Percentiles rank a stretch among this genome's conserved stretches.
These are phyloP conservation scores for Apophysomyces sp. DNA, from an alignment of 371 early-diverging fungal genomes.

Conservation along the genomic window DNA sequence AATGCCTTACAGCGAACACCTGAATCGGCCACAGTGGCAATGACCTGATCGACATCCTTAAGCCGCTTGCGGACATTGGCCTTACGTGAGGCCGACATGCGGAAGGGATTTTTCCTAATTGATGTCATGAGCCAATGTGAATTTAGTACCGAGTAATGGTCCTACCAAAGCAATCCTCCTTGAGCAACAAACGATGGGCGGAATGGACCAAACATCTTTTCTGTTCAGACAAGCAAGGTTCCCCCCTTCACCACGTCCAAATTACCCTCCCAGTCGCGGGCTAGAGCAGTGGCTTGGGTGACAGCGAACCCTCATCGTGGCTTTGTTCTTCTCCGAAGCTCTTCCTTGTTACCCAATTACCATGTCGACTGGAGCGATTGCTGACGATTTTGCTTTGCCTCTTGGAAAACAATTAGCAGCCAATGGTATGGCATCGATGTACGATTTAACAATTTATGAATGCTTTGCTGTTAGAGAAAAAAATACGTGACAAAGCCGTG, in stretches of 20 bases:
- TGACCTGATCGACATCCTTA: conserved; percentile 86
- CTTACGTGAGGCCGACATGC: conserved; percentile 90
- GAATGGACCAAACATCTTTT: conserved; percentile 78
- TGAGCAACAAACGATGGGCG: conserved; percentile 64
- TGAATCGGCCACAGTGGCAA: conserved; percentile 78
- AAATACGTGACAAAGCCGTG: conserved; percentile 83
- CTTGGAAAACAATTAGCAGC: conserved; percentile 26
- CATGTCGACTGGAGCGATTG: background rate
- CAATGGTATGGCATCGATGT: conserved; percentile 15
- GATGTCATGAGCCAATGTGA: background rate
- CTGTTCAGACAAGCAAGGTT: conserved; percentile 3
- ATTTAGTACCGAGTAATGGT: background rate
- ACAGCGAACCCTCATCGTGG: background rate
- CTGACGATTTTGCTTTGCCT: conserved; percentile 5
- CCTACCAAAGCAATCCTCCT: conserved; percentile 72
- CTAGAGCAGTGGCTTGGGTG: background rate
- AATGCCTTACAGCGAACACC: conserved; percentile 90
- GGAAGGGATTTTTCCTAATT: conserved; percentile 72
- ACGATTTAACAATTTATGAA: background rate
- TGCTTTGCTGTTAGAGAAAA: conserved; percentile 63
- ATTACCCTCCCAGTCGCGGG: no score
- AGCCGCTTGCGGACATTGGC: conserved; percentile 93
- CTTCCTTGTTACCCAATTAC: background rate
- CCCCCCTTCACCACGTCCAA: background rate
- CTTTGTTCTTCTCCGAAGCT: background rate